These are phyloP conservation scores for Aspergillus olivimuriae DNA, from an alignment of 495 filamentous ascomycete species.

Conservation along the genomic window DNA sequence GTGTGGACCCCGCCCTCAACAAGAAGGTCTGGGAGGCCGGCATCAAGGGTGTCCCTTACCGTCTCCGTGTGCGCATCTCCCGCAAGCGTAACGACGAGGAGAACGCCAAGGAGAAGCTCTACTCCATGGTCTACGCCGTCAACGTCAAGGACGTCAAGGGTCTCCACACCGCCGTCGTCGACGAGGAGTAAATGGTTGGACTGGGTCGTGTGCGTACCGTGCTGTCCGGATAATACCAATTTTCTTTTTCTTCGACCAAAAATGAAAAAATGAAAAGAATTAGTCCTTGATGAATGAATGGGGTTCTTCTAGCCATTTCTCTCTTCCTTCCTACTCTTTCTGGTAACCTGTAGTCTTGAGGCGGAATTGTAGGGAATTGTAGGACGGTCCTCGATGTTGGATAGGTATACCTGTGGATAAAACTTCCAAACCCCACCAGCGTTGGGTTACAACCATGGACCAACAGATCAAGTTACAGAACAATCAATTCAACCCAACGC, in stretches of 20 bases:
- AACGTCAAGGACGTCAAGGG: conserved; percentile 99
- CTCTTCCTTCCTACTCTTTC: too few relatives aligned
- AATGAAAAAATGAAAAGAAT: too few relatives aligned
- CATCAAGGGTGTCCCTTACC: conserved; percentile 96
- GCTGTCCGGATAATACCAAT: not conserved
- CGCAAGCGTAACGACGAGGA: conserved; percentile 99
- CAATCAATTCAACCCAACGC: conserved; percentile 2
- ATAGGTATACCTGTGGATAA: too few relatives aligned
- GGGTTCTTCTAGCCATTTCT: too few relatives aligned
- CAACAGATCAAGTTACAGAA: not conserved
- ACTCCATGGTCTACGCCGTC: conserved; percentile 98
- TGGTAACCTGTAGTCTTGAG: too few relatives aligned
- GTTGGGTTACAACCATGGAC: too few relatives aligned
- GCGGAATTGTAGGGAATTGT: too few relatives aligned
- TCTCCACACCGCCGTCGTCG: conserved; percentile 77
- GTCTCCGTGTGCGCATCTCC: conserved; percentile 94
- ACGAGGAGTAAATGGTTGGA: conserved; percentile 44
- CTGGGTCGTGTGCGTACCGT: not conserved
- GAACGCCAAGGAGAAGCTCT: conserved; percentile 95
- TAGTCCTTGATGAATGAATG: too few relatives aligned
- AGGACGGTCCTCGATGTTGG: too few relatives aligned
- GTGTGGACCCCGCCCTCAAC: conserved; percentile 95
- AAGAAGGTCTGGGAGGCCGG: conserved; percentile 99
- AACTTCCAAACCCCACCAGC: too few relatives aligned
- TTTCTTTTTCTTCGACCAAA: not conserved